Conservation (phyloP, 257 asterid species). For the Cynanchum wilfordii region DNA sequence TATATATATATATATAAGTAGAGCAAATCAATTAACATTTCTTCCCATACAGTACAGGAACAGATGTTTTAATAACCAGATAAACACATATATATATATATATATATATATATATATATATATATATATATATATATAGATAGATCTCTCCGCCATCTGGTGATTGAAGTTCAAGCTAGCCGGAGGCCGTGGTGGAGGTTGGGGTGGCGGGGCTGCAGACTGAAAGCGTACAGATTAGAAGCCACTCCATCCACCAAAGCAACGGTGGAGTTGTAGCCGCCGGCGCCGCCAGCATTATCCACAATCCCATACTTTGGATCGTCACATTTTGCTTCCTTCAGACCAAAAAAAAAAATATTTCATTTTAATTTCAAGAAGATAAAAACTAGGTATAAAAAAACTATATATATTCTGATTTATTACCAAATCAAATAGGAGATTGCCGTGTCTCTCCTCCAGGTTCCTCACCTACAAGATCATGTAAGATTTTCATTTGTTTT, state of each 20-base stretch:
- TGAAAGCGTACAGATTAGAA: constrained; percentile 25
- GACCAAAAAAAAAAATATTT: background rate
- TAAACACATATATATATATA: too few relatives aligned
- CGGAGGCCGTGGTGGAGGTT: constrained; percentile 27
- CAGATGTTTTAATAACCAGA: too few relatives aligned
- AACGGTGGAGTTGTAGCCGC: constrained; percentile 21
- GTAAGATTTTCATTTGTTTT: background rate
- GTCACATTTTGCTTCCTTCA: constrained; percentile 31
- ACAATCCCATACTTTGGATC: constrained; percentile 29
- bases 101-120: too few relatives aligned
- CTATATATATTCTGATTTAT: background rate
- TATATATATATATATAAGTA: too few relatives aligned
- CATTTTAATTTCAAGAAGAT: background rate
- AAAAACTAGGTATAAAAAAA: background rate
- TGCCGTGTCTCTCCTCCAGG: constrained; percentile 36
- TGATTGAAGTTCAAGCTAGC: background rate
- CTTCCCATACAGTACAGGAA: background rate
- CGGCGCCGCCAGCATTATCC: constrained; percentile 24
- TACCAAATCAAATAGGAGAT: constrained; percentile 31
- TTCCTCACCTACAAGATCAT: constrained; percentile 25
- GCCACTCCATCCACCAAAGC: constrained; percentile 28
- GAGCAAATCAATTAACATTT: background rate
- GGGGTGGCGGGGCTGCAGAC: constrained; percentile 23
- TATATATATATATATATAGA: too few relatives aligned
- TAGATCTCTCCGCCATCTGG: background rate